Evolutionary conservation across 345 rosid genomes (phyloP), one percentile per base, ranked within the genome.

Genomic region (Isatis tinctoria): DNA sequence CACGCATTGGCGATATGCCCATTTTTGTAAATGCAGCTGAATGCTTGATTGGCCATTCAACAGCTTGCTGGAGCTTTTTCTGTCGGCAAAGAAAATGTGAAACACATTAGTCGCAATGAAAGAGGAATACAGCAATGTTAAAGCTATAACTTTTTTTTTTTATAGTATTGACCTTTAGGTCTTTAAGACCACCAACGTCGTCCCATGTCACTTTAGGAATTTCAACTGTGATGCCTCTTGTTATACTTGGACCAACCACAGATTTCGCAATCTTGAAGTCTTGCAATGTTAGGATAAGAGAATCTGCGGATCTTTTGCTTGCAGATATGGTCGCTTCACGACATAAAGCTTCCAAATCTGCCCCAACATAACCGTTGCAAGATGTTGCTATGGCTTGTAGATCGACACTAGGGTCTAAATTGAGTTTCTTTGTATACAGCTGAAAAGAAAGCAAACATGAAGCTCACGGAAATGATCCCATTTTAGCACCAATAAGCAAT

Each of bases 41-140:
- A 80, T 90, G 90, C 80, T 85, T 95, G 49, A 95, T 90, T 33
- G 99, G 99, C 97, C 96, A 92, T 82, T 91, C 97, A 83, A 95
- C 89, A 73, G 90, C 93, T 81, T 88, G 89, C 70, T 81, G 90
- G 60, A 94, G 92, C 80, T 89, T 94, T 78, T 78, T 91, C 98
- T 94, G 94, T 72, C 22, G 24, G 53, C 7, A 70, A 67, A 1
- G 10, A 28, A 39, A 44, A 39, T 11, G 11, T 17, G 28, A 20
- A 39, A 22, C 16, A 5, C 16, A 63, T 59, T 32, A 52, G 17
- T 10, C 35, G 4, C 59, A n/a, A 59, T 27, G 14, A 20, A 10
- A 49, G n/a, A 37, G 16, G 12, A 10, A 35, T 41, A 51, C 52
- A 72, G 40, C 39, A 26, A 6, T 4, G 56, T 24, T 5, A 14